Evolutionary conservation across 2,329 filamentous ascomycete species (phyloP), one percentile per base, ranked within the genome.

Genomic region (Pseudonectria foliicola): DNA sequence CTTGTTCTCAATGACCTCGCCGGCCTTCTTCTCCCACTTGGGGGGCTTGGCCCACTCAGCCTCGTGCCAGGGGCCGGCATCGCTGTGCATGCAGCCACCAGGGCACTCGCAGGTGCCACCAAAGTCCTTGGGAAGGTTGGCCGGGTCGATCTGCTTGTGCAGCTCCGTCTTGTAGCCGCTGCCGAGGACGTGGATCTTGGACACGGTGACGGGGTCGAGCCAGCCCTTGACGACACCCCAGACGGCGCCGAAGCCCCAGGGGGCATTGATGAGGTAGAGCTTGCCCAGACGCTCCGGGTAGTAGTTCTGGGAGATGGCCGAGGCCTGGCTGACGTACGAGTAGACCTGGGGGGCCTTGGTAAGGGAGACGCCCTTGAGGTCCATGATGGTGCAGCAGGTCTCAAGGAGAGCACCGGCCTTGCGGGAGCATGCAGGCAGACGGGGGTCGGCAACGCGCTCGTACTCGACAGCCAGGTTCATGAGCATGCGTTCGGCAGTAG

Each of bases 381-480:
- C 92, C 82, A 96, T 92, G 67, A 98, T 88, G 46, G 85, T 90
- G 80, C 92, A 96, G 71, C 87, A 95, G 15, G 92, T 98, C 72
- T 98, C 92, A 55, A 95, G 82, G 38, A 98, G 80, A 56, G 82
- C 77, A 53, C 85, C 87, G 15, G 82, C 72, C 68, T 95, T 94
- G 64, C 90, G 88, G 37, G 88, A 95, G 75, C 88, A 95, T 49
- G 92, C 90, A 34, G 92, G 92, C 37, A 98, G 77, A 49, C 92
- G 85, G 11, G 89, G 89, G 64, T 96, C 90, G 49, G 86, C 76
- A 50, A 96, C 75, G 63, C 90, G 94, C 72, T 98, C 92, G 70
- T 98, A 98, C 70, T 98, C 92, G 61, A 89, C 83, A 31, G 94
- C 90, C 28, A 98, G 80, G 71, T 96, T 96, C 63, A 85, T 80